Base-by-base conservation (phyloP, 2,329 filamentous ascomycete genomes). In the Botrytis aclada region DNA sequence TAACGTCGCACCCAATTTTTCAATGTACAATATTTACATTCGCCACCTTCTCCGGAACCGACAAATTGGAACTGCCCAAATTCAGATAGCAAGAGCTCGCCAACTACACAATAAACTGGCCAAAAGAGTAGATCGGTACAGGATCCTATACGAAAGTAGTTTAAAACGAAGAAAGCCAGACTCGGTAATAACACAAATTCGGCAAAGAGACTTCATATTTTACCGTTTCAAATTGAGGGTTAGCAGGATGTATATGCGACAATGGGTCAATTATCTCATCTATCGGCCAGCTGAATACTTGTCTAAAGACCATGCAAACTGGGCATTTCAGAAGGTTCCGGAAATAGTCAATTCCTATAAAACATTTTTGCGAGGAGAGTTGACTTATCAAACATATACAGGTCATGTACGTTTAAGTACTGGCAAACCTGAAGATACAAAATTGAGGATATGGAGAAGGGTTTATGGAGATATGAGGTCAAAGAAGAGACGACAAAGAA, bases 1-100 rank as follows among this genome's bases (percentile, higher is more conserved):
- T 71, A 79, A 79, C 29, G 56, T 80, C 22, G 66, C 74, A 63
- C 79, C 79, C 25, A 77, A 74, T 2, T 70, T 80, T 20, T 63
- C 75, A 45, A 79, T 80, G 77, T 80, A 78, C 63, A 67, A 80
- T 41, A 25, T 37, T 10, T 64, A 75, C n/a, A 78, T 80, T n/a
- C 61, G 37, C 14, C 76, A 74, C 45, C 71, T 80, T 14, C 29
- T 76, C 2, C 25, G 32, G 6, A 72, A 72, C 2, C 58, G 74
- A 47, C 56, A 73, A 37, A 77, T 74, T 45, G 74, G 75, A 10
- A 69, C 77, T 43, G 76, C 69, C 29, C 47, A 75, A 54, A 41
- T 43, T 37, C 51, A 65, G 7, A 79, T 79, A 73, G 62, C 75
- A 37, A 72, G 75, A 66, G 76, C 75, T 37, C 69, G 65, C 9